phyloP scores from a whole-genome alignment of 352 stramenopile genomes.

The Globisporangium yorkense region DNA sequence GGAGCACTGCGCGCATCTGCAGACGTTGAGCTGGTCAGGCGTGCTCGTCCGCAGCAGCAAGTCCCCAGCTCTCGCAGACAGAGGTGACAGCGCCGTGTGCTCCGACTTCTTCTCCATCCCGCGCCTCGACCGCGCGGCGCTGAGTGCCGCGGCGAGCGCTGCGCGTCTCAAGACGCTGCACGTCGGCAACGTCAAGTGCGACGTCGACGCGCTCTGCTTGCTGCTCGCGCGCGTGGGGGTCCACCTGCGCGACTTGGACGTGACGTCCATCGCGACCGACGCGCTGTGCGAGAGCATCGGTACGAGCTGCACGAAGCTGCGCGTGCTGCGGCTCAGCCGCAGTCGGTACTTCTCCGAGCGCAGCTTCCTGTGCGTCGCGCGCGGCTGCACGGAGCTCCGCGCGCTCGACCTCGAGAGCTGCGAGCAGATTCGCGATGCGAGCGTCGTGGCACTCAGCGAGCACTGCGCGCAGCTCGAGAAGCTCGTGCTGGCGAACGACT shows the following conservation, averaged over 20 bases:
- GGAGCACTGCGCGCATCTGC: slow-evolving; percentile 29
- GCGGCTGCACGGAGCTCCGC: slow-evolving; percentile 26
- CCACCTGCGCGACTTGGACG: slow-evolving; percentile 46
- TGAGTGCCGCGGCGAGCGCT: slow-evolving; percentile 17
- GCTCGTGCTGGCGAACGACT: slow-evolving; percentile 63
- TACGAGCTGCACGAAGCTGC: slow-evolving; percentile 25
- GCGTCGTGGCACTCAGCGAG: slow-evolving; percentile 25
- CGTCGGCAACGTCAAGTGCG: slow-evolving; percentile 52
- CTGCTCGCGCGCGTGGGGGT: slow-evolving; percentile 13
- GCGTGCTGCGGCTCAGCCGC: slow-evolving; percentile 46
- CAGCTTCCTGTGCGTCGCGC: slow-evolving; percentile 46
- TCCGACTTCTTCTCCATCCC: slow-evolving; percentile 66
- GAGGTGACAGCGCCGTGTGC: slow-evolving; percentile 4
- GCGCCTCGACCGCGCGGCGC: slow-evolving; percentile 23
- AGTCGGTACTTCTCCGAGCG: slow-evolving; percentile 64
- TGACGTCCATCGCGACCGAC: slow-evolving; percentile 56
- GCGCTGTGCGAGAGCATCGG: slow-evolving; percentile 44
- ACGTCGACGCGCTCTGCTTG: slow-evolving; percentile 33
- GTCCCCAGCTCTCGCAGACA: slow-evolving; percentile 2
- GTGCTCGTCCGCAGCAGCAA: slow-evolving; percentile 50
- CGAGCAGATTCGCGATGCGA: slow-evolving; percentile 53
- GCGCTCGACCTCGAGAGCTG: slow-evolving; percentile 67
- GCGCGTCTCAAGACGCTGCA: slow-evolving; percentile 34
- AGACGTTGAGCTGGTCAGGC: slow-evolving; percentile 40
- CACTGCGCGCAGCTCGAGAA: slow-evolving; percentile 38